These are phyloP conservation scores for Lentinula edodes DNA, from an alignment of 768 basidiomycete species.

Conservation along the genomic window DNA sequence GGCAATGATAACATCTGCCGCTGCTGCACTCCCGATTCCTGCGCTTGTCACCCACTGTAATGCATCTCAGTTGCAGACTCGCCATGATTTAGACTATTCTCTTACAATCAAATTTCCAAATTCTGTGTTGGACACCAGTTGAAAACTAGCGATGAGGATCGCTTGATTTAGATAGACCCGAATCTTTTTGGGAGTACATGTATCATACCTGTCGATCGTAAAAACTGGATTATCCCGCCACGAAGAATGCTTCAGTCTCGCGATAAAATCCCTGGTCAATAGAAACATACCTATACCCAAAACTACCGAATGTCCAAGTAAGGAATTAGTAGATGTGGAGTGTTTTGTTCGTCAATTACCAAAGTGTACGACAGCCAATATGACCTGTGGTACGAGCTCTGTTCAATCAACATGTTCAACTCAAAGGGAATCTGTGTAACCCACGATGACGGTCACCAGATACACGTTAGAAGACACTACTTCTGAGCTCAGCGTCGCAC, in stretches of 20 bases:
- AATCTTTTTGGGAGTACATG: background rate
- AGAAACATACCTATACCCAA: slow-evolving; percentile 33
- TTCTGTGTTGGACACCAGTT: slow-evolving; percentile 24
- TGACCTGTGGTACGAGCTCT: slow-evolving; percentile 20
- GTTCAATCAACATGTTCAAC: background rate
- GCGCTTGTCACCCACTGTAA: slow-evolving; percentile 43
- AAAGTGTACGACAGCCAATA: slow-evolving; percentile 36
- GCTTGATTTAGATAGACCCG: slow-evolving; percentile 4
- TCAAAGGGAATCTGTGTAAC: slow-evolving; percentile 8
- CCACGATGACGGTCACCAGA: slow-evolving; percentile 37
- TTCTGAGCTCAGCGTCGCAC: background rate
- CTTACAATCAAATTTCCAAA: slow-evolving; percentile 32
- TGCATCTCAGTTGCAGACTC: background rate
- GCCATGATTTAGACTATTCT: background rate
- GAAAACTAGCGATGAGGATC: slow-evolving; percentile 20
- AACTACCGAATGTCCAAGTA: slow-evolving; percentile 18
- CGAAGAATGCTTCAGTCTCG: background rate
- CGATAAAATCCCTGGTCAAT: background rate
- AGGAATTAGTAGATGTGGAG: background rate
- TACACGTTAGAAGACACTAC: slow-evolving; percentile 39
- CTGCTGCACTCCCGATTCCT: slow-evolving; percentile 42
- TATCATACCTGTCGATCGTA: slow-evolving; percentile 35
- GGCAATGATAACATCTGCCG: slow-evolving; percentile 45
- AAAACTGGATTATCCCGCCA: slow-evolving; percentile 27
- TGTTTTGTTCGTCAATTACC: slow-evolving; percentile 22